Conservation (phyloP, 371 early-diverging fungal genomes). For the Mortierella sp. region DNA sequence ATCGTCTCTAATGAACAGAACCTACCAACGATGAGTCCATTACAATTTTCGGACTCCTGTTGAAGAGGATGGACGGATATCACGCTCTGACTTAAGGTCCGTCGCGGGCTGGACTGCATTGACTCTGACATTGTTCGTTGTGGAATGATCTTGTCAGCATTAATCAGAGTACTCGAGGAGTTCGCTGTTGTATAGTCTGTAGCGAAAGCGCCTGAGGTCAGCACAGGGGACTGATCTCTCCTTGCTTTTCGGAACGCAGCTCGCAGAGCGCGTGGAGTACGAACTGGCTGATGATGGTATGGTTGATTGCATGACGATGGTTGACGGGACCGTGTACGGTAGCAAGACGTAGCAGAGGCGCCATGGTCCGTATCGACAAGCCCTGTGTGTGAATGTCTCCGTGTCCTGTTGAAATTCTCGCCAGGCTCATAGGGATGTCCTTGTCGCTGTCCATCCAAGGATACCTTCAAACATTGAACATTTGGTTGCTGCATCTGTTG, state of each 20-base stretch:
- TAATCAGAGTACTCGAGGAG: conserved; percentile 10
- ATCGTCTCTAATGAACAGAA: too few species aligned
- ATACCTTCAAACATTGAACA: not conserved
- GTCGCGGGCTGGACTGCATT: too few species aligned
- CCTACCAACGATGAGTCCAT: too few species aligned
- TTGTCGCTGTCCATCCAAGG: not conserved
- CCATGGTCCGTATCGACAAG: conserved; percentile 9
- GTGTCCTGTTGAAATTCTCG: conserved; percentile 5
- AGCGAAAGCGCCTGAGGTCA: conserved; percentile 40
- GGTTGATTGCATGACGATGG: conserved; percentile 11
- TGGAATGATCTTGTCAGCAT: not conserved
- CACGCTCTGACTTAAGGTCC: too few species aligned
- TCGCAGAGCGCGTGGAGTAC: conserved; percentile 30
- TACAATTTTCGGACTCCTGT: too few species aligned
- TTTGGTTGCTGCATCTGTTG: conserved; percentile 12
- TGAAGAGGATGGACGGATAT: too few species aligned
- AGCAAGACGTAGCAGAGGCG: not conserved
- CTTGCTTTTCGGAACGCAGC: conserved; percentile 34
- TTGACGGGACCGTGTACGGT: conserved; percentile 18
- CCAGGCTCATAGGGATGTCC: not conserved
- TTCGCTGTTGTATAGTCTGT: conserved; percentile 8
- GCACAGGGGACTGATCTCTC: conserved; percentile 41
- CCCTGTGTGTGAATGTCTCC: conserved; percentile 45
- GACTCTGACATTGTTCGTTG: too few species aligned
- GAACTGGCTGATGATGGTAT: conserved; percentile 20